Base-by-base conservation (phyloP, 768 basidiomycete genomes). In the Inosperma sp. region DNA sequence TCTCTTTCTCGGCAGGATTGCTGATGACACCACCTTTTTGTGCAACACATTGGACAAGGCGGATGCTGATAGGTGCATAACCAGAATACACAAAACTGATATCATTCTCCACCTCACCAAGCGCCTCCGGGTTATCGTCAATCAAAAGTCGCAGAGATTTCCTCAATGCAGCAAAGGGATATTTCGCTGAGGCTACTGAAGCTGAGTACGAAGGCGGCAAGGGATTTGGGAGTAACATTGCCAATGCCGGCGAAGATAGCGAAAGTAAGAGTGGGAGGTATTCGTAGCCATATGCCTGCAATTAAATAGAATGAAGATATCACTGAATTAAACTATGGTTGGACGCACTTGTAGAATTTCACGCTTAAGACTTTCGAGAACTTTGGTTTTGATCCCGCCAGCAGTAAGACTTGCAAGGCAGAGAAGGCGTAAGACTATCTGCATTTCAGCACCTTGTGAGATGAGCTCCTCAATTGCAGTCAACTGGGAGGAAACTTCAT, bases 1-100 rank as follows among this genome's bases (percentile, higher is more conserved):
- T 77, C 52, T 80, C 80, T 64, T 76, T 84, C 60, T 81, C 77
- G 19, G 77, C 79, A 43, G 88, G 86, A 59, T 89, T 89, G 63
- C 86, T 89, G 33, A 95, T 72, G 39, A 97, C 86, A 4, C 87
- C 86, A 29, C 86, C 88, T 69, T 92, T 96, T 70, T 94, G 92
- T 12, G 89, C 88, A 37, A 91, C 75, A 64, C 93, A 93, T 69
- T 98, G 96, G 2, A 98, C 86, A 7, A 98, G 78, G 27, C 96
- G 82, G 21, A 97, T 69, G 64, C 86, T 90, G 57, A 98, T 82
- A 12, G 96, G 96, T 1, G 96, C 95, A 66, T 93, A 98, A 16
- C 95, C 96, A 1, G 93, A 96, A 70, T 96, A 99, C 29, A 92
- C 89, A 65, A 89, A 98, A 54, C 89, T 86, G 66, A 97, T 90